Base-by-base conservation (phyloP, 1,284 basidiomycete species). In the Lentinula novae-zelandiae region DNA sequence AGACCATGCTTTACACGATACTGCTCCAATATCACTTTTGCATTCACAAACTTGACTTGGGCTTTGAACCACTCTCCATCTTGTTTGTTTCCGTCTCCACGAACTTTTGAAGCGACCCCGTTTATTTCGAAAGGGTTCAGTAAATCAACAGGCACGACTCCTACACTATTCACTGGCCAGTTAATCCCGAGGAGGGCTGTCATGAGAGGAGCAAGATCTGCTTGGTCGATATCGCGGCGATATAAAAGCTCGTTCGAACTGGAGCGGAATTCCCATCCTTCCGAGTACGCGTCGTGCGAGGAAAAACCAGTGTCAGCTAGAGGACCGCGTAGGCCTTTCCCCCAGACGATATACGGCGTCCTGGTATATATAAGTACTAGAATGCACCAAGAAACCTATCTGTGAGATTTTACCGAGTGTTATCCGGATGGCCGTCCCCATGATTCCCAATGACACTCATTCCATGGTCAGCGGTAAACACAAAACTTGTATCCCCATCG, bases 371-470 rank as follows among this genome's bases (percentile, higher is more conserved):
- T 46, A 46, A 46, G 44, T 9, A 46, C n/a, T 20, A 27, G 44
- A 46, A 46, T 20, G 5, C 1, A 46, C 44, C 15, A 17, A 46
- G 2, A 22, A 9, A 12, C n/a, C 9, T 6, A 46, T 46, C n/a
- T 27, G 36, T 8, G 20, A 46, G n/a, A 12, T 8, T 12, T 22
- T 46, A 46, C 44, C 44, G 44, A 20, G 44, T 46, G 44, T 90
- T 94, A 71, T 95, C 92, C 0, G 92, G 93, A 66, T 95, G 87
- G 34, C 93, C 93, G 67, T 96, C 93, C 2, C 93, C 93, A 64
- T 96, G 93, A 68, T 95, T 96, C 31, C 93, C 93, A 60, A 94
- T 90, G 49, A 81, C 83, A 7, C 89, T 92, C 93, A 96, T 96
- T 5, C 93, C 93, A 70, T 96, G 93, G 70, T 96, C 93, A 0